Evolutionary conservation across 2,329 filamentous ascomycete genomes (phyloP).

Genomic region (Trichoderma lentiforme): DNA sequence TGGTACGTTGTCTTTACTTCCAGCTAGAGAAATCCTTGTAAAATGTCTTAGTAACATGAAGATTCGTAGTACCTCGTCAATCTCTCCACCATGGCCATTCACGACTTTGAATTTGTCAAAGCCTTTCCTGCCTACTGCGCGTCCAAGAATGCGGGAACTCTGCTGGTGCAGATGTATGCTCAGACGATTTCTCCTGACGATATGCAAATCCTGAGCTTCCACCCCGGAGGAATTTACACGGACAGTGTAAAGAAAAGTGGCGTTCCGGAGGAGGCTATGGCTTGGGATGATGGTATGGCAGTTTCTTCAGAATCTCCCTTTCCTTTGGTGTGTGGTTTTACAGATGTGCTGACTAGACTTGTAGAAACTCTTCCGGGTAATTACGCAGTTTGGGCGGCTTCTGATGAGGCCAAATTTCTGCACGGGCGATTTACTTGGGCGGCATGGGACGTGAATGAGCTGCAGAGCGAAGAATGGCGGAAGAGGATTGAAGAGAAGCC

Average conservation of each 20-base stretch:
- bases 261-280: background rate
- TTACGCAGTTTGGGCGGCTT: constrained; percentile 40
- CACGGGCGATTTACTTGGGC: constrained; percentile 39
- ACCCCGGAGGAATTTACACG: constrained; percentile 37
- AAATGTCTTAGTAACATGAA: background rate
- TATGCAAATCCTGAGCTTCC: constrained; percentile 38
- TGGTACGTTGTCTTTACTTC: constrained; percentile 20
- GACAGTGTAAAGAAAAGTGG: constrained; percentile 22
- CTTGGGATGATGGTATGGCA: constrained; percentile 9
- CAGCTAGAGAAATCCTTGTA: background rate
- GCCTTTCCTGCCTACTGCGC: constrained; percentile 28
- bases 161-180: constrained; percentile 35
- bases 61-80: background rate
- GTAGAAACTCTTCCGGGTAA: constrained; percentile 19
- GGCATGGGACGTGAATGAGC: constrained; percentile 39
- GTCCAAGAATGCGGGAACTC: constrained; percentile 35
- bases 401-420: constrained; percentile 37
- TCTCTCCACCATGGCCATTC: constrained; percentile 17
- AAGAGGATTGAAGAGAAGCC: constrained; percentile 18
- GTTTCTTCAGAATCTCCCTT: background rate
- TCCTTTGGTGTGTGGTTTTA: background rate
- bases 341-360: background rate
- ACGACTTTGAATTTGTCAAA: constrained; percentile 23
- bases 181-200: constrained; percentile 27
- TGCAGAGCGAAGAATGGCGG: background rate